Evolutionary conservation across 192 early-diverging fungal species (phyloP).

Genomic region (Geranomyces variabilis): DNA sequence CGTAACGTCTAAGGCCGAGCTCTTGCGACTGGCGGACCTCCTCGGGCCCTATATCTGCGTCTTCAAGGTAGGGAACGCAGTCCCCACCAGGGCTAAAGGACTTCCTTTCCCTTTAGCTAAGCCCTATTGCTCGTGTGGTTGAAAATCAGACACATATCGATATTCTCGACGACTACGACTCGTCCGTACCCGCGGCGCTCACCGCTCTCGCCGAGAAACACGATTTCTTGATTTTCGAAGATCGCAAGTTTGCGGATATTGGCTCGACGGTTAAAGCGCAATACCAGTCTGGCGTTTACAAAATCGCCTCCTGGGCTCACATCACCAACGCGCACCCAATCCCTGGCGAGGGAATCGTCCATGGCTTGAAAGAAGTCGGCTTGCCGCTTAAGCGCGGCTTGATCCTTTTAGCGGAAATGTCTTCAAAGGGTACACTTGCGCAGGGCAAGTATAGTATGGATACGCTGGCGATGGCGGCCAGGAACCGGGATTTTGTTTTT

Average conservation of each 20-base stretch:
- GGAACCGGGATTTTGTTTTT: slow-evolving; percentile 87
- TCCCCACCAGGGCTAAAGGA: too few relatives aligned
- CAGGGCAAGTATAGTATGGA: slow-evolving; percentile 81
- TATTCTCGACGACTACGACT: slow-evolving; percentile 91
- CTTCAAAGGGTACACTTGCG: slow-evolving; percentile 84
- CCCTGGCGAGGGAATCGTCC: slow-evolving; percentile 94
- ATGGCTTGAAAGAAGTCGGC: slow-evolving; percentile 89
- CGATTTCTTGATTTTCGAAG: slow-evolving; percentile 97
- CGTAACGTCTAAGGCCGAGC: slow-evolving; percentile 83
- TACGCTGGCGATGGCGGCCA: slow-evolving; percentile 83
- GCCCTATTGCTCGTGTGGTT: background rate
- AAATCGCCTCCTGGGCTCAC: slow-evolving; percentile 93
- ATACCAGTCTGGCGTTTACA: slow-evolving; percentile 88
- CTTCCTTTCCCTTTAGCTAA: background rate
- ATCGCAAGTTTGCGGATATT: slow-evolving; percentile 99
- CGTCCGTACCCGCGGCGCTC: slow-evolving; percentile 75
- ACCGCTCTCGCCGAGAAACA: slow-evolving; percentile 78
- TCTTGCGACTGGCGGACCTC: slow-evolving; percentile 83
- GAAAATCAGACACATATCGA: slow-evolving; percentile 89
- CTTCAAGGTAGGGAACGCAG: slow-evolving; percentile 72
- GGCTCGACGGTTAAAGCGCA: slow-evolving; percentile 97
- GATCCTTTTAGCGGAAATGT: slow-evolving; percentile 97
- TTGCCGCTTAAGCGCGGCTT: slow-evolving; percentile 73
- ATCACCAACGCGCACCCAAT: slow-evolving; percentile 95
- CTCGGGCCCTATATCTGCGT: slow-evolving; percentile 95